These are phyloP conservation scores for Nitzschia sp. DNA, from an alignment of 108 stramenopile species.

Conservation along the genomic window DNA sequence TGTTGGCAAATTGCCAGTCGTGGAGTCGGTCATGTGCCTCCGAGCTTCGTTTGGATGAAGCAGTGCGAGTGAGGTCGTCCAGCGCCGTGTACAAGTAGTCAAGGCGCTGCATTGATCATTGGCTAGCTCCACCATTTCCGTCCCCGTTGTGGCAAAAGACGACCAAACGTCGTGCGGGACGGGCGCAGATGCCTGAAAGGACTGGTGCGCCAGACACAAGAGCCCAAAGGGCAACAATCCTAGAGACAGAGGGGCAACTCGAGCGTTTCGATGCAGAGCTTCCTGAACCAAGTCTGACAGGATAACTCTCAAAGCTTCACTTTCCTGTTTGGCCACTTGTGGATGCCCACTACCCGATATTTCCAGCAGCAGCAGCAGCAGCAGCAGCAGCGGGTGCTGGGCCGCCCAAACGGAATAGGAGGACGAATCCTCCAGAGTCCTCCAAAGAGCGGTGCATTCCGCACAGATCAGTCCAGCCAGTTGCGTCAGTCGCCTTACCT, in stretches of 20 bases:
- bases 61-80: conserved; percentile 24
- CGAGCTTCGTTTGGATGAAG: not conserved
- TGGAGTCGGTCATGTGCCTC: conserved; percentile 14
- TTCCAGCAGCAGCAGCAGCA: no score
- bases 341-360: conserved; percentile 8
- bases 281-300: not conserved
- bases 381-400: conserved; percentile 55
- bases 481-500: conserved; percentile 4
- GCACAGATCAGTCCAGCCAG: conserved; percentile 55
- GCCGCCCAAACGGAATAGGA: conserved; percentile 31
- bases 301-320: conserved; percentile 17
- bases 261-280: not conserved
- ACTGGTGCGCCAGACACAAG: conserved; percentile 40
- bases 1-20: conserved; percentile 33
- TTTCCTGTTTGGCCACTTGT: conserved; percentile 7
- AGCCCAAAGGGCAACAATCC: conserved; percentile 63
- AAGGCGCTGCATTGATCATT: conserved; percentile 61
- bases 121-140: conserved; percentile 39
- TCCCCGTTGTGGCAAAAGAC: conserved; percentile 33
- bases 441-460: conserved; percentile 68
- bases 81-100: conserved; percentile 45
- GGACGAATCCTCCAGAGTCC: conserved; percentile 26
- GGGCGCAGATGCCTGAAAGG: not conserved
- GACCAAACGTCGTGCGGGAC: conserved; percentile 21
- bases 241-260: conserved; percentile 43